phyloP scores from a whole-genome alignment of 805 yeast species.

The Yamadazyma paraphyllophila region DNA sequence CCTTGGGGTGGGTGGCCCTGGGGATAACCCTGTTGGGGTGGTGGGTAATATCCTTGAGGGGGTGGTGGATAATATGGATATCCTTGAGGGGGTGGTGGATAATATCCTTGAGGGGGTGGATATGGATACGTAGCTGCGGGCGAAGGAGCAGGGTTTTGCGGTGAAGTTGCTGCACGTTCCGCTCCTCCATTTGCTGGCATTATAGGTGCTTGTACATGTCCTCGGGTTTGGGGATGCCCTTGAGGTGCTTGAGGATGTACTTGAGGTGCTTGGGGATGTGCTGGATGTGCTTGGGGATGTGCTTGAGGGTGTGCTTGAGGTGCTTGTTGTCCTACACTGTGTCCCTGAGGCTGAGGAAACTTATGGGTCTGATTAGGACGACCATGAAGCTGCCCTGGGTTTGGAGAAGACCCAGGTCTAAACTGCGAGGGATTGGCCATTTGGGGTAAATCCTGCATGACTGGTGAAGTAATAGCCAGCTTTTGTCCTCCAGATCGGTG shows the following conservation, averaged over 20 bases:
- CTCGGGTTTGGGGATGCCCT: too few species aligned
- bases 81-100: slow-evolving; percentile 5
- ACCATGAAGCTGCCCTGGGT: background rate
- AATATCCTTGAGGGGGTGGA: slow-evolving; percentile 5
- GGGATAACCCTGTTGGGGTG: slow-evolving; percentile 22
- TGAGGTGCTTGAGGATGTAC: too few species aligned
- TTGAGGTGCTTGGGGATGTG: too few species aligned
- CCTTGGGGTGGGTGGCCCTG: slow-evolving; percentile 13
- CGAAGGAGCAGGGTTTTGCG: background rate
- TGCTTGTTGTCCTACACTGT: too few species aligned
- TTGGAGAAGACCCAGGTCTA: background rate
- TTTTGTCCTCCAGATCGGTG: background rate
- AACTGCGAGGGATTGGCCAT: background rate
- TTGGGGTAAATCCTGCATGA: background rate
- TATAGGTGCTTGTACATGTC: too few species aligned
- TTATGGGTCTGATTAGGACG: background rate
- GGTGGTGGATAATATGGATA: slow-evolving; percentile 8
- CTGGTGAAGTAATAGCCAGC: background rate
- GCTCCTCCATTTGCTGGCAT: too few species aligned
- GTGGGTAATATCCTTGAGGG: slow-evolving; percentile 20
- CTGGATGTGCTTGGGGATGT: too few species aligned
- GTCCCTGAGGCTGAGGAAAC: too few species aligned
- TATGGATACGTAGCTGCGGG: background rate
- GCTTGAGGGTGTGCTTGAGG: too few species aligned
- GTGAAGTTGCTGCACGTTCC: background rate